Base-by-base conservation (phyloP, 305 asterid genomes). In the Solanum hybrid region DNA sequence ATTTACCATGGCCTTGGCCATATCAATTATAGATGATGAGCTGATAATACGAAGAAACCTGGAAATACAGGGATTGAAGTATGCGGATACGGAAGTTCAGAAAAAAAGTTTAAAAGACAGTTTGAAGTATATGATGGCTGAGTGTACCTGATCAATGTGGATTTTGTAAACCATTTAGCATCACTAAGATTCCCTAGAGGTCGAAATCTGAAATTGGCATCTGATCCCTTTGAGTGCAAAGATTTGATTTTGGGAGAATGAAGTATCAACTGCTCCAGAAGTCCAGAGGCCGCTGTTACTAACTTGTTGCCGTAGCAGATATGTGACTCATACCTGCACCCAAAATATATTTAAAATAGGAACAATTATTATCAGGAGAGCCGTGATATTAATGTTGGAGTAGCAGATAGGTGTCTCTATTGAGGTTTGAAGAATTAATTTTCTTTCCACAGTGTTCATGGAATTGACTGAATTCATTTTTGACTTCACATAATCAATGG, bases 41-140 rank as follows among this genome's bases (percentile, higher is more conserved):
- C 95, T 96, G 94, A 95, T 91, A 64, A 96, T 93, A 32, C 73
- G 91, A 73, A 98, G 94, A 92, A 96, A 96, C 92, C 99, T 98
- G 95, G 32, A 89, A 78, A 89, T 77, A 78, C 34, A 86, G 86
- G 90, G 75, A 88, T 86, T 29, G 75, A 80, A 89, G 91, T 84
- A 42, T 88, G 73, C 31, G 22, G 29, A 51, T 29, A 84, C 2
- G 4, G 12, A 27, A 31, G 40, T 56, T 84, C 36, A 84, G 45
- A 84, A 84, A 51, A 45, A 31, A 84, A 32, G 12, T 56, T 84
- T 29, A 56, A 10, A 11, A 56, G 29, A 10, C n/a, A 85, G 76
- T 32, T 51, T 51, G 87, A 56, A 31, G 76, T 31, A 85, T 19
- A 85, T 56, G 75, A 89, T 88, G 89, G 88, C 79, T 60, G 82